Base-by-base conservation (phyloP, 805 yeast species). In the Kregervanrija delftensis region DNA sequence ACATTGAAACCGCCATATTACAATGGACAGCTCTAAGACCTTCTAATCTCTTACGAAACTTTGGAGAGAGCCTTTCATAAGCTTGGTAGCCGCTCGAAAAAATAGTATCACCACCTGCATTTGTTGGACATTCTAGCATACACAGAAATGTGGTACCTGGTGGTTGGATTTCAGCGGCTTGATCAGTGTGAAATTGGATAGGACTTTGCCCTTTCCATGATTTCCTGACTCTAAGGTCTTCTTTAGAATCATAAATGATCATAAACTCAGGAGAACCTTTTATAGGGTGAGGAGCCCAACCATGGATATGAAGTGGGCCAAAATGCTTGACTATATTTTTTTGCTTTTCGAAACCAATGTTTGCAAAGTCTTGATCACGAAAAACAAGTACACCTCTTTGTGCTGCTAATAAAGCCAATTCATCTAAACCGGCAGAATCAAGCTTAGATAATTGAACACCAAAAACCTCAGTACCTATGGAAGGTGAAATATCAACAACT, bases 71-170 rank as follows among this genome's bases (percentile, higher is more conserved):
- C 56, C 90, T 68, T 47, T 80, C 75, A 62, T 81, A 85, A 11
- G 87, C 87, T 59, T 82, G 88, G 36, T 70, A 70, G 22, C 79
- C 69, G 57, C 82, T 86, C 11, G 85, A 75, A 57, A 83, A 85
- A 37, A 82, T 66, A 11, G 93, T 85, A 60, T 85, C 93, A 48
- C 93, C 93, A 43, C 91, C 91, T 42, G 79, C 47, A 16, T 46
- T 48, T 10, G 78, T 49, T 17, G 52, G 47, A 11, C 56, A 49
- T 37, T 83, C 84, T 38, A 83, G 65, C 44, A 81, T 77, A 16
- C 78, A 69, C 56, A 85, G 80, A 47, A 81, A 74, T 0, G 95
- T 84, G 46, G 75, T 67, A 11, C 83, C 84, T 10, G 90, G 84
- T 4, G 89, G 84, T 60, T 81, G 87, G 46, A 72, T 70, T 61